These are phyloP conservation scores for Amesomyces nigricolor DNA, from an alignment of 2,329 filamentous ascomycete species.

Conservation along the genomic window DNA sequence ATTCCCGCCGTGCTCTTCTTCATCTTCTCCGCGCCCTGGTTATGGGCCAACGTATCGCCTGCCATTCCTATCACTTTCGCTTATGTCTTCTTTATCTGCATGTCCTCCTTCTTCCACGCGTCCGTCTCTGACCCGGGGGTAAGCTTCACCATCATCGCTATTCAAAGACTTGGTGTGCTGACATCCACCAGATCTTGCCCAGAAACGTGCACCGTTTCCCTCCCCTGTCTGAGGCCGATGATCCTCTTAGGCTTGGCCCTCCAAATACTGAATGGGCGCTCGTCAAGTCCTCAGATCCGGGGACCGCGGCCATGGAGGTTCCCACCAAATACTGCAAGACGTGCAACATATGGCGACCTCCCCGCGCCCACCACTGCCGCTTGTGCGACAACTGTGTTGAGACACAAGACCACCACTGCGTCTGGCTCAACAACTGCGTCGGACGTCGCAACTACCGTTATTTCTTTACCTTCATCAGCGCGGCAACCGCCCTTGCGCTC, in stretches of 20 bases:
- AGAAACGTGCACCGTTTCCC: conserved; percentile 88
- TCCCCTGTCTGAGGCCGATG: conserved; percentile 66
- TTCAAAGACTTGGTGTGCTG: not conserved
- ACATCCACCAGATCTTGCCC: conserved; percentile 66
- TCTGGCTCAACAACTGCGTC: conserved; percentile 98
- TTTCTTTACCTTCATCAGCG: conserved; percentile 87
- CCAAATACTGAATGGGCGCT: conserved; percentile 91
- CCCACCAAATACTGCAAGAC: conserved; percentile 98
- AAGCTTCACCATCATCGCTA: conserved; percentile 36
- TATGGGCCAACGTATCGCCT: conserved; percentile 82
- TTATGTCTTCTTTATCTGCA: conserved; percentile 83
- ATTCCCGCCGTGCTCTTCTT: conserved; percentile 80
- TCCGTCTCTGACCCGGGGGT: conserved; percentile 90
- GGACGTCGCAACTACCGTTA: conserved; percentile 96
- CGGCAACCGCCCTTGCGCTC: conserved; percentile 67
- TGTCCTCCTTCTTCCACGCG: conserved; percentile 91
- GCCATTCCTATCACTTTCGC: conserved; percentile 85
- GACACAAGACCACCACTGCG: conserved; percentile 95
- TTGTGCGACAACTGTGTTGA: conserved; percentile 97
- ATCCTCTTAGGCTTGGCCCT: conserved; percentile 75
- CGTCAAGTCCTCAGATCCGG: conserved; percentile 70
- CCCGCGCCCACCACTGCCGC: conserved; percentile 91
- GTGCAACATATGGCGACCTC: conserved; percentile 95
- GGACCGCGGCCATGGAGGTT: conserved; percentile 89
- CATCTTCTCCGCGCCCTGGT: conserved; percentile 73